phyloP scores from a whole-genome alignment of 768 basidiomycete genomes.

The Mycena kentingensis region DNA sequence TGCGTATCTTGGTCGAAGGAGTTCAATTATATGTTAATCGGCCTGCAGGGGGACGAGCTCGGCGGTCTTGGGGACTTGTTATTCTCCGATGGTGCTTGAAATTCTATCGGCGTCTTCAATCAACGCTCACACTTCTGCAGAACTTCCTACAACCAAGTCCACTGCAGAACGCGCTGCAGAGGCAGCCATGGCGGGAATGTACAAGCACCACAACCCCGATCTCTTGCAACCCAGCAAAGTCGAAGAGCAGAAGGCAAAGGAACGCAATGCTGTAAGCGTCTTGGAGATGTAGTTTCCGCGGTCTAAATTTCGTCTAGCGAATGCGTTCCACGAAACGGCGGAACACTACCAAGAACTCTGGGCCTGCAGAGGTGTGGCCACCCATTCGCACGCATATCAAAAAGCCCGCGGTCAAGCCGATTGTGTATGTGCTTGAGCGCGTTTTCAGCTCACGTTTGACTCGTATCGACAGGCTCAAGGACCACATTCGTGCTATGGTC shows the following conservation, averaged over 20 bases:
- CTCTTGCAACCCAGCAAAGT: conserved; percentile 68
- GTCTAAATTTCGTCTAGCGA: too few relatives aligned
- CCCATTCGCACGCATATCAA: too few relatives aligned
- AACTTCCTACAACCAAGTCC: conserved; percentile 34
- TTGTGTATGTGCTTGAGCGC: too few relatives aligned
- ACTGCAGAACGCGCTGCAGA: conserved; percentile 50
- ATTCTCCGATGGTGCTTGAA: conserved; percentile 61
- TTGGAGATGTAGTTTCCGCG: too few relatives aligned
- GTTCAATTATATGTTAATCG: background rate
- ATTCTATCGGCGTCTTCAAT: conserved; percentile 14
- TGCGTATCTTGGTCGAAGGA: conserved; percentile 30
- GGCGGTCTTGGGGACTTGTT: conserved; percentile 66
- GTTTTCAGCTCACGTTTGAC: too few relatives aligned
- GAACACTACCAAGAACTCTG: too few relatives aligned
- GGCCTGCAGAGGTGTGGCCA: too few relatives aligned
- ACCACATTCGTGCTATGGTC: too few relatives aligned
- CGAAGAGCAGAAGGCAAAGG: conserved; percentile 63
- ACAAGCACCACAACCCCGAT: conserved; percentile 76
- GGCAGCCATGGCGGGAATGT: conserved; percentile 63
- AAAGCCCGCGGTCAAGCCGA: too few relatives aligned
- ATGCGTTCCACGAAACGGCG: too few relatives aligned
- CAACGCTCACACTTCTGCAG: conserved; percentile 25
- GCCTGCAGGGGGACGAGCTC: conserved; percentile 46
- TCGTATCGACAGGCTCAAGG: too few relatives aligned
- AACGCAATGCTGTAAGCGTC: too few relatives aligned